Conservation (phyloP, 164 flowering plant species). For the Nymphaea thermarum region DNA sequence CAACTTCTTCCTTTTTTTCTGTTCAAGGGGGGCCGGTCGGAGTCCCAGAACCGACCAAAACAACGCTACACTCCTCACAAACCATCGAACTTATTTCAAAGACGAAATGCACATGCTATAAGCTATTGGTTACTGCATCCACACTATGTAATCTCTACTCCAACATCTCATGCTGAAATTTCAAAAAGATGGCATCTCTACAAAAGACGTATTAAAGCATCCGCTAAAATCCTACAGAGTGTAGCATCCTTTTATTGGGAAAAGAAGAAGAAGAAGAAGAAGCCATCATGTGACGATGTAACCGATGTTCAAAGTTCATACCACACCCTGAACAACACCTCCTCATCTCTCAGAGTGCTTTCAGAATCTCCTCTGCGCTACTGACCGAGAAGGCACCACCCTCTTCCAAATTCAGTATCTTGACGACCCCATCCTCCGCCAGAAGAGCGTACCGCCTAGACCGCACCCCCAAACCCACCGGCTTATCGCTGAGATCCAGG, state of each 20-base stretch:
- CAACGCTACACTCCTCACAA: no score
- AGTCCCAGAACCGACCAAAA: no score
- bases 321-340: no score
- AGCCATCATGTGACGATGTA: no score
- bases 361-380: slow-evolving; percentile 54
- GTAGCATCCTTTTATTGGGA: no score
- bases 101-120: not conserved
- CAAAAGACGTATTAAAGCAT: not conserved
- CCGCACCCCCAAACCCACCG: slow-evolving; percentile 57
- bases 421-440: slow-evolving; percentile 55
- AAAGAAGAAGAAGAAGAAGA: not conserved
- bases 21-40: no score
- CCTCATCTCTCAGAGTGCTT: slow-evolving; percentile 16
- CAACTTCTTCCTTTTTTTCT: no score
- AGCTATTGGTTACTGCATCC: not conserved
- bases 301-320: no score
- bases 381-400: slow-evolving; percentile 53
- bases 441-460: slow-evolving; percentile 46
- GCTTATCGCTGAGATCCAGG: slow-evolving; percentile 46
- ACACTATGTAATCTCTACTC: not conserved
- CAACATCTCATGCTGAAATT: not conserved
- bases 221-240: not conserved
- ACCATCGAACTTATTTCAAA: not conserved
- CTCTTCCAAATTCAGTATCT: slow-evolving; percentile 54
- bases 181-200: not conserved